Base-by-base conservation (phyloP, 441 rosid species). In the Theobroma grandiflorum region DNA sequence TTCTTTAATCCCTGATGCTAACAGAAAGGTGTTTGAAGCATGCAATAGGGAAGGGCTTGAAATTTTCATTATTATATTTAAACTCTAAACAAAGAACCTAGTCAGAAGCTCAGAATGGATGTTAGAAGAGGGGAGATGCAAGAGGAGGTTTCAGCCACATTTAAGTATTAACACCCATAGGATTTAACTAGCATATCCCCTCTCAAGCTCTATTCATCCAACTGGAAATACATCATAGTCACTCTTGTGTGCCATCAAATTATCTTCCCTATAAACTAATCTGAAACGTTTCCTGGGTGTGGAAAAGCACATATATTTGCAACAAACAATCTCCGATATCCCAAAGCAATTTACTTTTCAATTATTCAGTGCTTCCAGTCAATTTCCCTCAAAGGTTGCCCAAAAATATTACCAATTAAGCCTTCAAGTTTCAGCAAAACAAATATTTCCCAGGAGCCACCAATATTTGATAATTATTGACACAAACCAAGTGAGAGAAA, bases 1-100 rank as follows among this genome's bases (percentile, higher is more conserved):
- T 35, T 59, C 50, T 73, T 78, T 42, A 49, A 57, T 6, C n/a
- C 65, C 76, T 8, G 67, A 59, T 15, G 18, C 31, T 38, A 55
- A 14, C 6, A 33, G 15, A 52, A 11, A 50, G 4, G 8, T 45
- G 38, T 9, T 18, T 4, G 15, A 47, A 70, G 45, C 31, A 55
- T n/a, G 26, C 26, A 55, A 15, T 3, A 50, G 53, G 0, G 15
- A 3, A 4, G 53, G 16, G 53, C 4, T 4, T 49, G 4, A 11
- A 11, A 49, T 11, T 12, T 49, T 12, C 11, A 11, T 1, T 40
- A 40, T 40, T 40, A 40, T 7, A 40, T 61, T 26, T 22, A 37
- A 37, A 38, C n/a, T 40, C 22, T n/a, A 22, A n/a, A n/a, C n/a
- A n/a, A 65, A 14, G 15, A 18, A 67, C 26, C 26, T 9, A 15